A percentile compares a stretch with the other conserved stretches of the same genome.
Evolutionary conservation across 2,329 filamentous ascomycete species (phyloP).

Genomic region (Alternaria infectoria): DNA sequence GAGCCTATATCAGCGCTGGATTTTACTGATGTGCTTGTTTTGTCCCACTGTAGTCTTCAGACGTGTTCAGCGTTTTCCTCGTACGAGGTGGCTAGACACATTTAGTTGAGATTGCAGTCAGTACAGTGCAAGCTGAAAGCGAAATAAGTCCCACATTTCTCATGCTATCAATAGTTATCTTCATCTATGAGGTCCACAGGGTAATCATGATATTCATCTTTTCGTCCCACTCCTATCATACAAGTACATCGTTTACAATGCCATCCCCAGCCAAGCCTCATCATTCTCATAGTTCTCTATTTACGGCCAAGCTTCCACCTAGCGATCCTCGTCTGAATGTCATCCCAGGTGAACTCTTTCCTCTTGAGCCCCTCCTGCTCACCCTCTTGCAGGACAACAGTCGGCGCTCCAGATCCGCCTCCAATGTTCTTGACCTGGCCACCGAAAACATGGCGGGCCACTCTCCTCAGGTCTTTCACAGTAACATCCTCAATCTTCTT

Average conservation of each 20-base stretch:
- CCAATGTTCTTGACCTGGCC: slow-evolving; percentile 79
- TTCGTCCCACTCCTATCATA: not conserved
- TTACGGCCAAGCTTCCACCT: slow-evolving; percentile 79
- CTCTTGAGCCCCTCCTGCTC: slow-evolving; percentile 72
- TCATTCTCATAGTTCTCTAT: slow-evolving; percentile 34
- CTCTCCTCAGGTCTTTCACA: slow-evolving; percentile 78
- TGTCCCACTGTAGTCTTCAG: not conserved
- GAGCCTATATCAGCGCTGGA: not conserved
- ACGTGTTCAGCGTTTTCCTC: not conserved
- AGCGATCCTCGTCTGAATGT: slow-evolving; percentile 86
- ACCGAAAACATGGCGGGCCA: slow-evolving; percentile 78
- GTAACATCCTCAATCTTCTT: slow-evolving; percentile 81
- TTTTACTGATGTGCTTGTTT: not conserved
- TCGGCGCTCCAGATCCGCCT: slow-evolving; percentile 82
- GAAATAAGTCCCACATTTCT: not conserved
- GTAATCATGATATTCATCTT: not conserved
- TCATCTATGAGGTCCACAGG: not conserved
- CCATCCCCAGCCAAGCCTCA: not conserved
- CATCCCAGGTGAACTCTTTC: slow-evolving; percentile 78
- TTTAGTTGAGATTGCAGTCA: not conserved
- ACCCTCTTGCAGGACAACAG: slow-evolving; percentile 92
- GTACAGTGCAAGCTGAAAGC: not conserved
- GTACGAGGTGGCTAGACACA: not conserved
- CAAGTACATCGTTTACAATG: not conserved
- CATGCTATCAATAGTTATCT: not conserved